A percentile compares a stretch with the other conserved stretches of the same genome.
phyloP scores from a whole-genome alignment of 176 grass and related monocot genomes.

The Musa schizocarpa region DNA sequence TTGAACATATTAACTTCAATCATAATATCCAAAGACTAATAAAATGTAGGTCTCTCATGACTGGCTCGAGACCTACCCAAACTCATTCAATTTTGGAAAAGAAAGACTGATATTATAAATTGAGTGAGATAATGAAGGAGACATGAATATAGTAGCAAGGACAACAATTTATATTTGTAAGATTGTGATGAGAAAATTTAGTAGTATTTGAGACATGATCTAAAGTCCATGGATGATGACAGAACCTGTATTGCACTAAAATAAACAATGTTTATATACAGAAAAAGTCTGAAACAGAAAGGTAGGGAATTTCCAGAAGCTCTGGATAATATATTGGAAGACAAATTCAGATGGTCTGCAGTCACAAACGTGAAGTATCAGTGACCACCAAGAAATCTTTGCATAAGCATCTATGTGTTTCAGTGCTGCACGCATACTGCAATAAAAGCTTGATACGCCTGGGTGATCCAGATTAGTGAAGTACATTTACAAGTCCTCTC shows the following conservation, averaged over 20 bases:
- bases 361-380: background rate
- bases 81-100: background rate
- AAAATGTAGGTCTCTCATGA: background rate
- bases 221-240: background rate
- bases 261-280: background rate
- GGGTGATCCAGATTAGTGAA: no score
- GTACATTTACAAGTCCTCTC: no score
- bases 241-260: background rate
- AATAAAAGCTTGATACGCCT: background rate
- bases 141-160: background rate
- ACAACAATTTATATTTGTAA: background rate
- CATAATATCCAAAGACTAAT: background rate
- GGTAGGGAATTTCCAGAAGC: background rate
- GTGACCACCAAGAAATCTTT: background rate
- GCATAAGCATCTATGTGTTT: background rate
- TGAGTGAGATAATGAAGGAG: background rate
- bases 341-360: background rate
- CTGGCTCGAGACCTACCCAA: background rate
- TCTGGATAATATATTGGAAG: background rate
- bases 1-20: background rate
- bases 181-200: background rate
- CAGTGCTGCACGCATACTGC: background rate
- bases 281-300: background rate
- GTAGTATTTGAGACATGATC: background rate
- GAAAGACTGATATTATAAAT: background rate